Conservation (phyloP, 2,329 filamentous ascomycete species). For the Arthrobotrys musiformis region DNA sequence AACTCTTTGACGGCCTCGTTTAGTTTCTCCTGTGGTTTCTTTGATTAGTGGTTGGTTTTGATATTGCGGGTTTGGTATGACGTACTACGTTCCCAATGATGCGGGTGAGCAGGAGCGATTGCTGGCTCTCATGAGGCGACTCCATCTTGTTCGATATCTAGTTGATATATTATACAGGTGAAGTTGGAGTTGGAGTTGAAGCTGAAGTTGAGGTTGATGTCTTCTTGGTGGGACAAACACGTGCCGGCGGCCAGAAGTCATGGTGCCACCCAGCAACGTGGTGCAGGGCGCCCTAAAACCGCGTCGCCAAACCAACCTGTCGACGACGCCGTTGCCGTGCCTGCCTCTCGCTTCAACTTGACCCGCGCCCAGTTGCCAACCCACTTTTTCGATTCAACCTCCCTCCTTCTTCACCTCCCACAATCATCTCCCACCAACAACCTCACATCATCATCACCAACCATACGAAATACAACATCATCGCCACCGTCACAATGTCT, state of each 20-base stretch:
- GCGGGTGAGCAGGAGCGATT: constrained; percentile 53
- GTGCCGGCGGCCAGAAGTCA: no score
- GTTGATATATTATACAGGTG: background rate
- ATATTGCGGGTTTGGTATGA: no score
- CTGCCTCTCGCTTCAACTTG: background rate
- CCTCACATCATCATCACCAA: constrained; percentile 1
- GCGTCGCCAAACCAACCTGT: constrained; percentile 33
- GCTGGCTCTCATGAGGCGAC: constrained; percentile 54
- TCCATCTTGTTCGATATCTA: constrained; percentile 22
- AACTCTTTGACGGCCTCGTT: constrained; percentile 55
- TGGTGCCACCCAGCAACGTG: no score
- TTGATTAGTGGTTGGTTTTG: constrained; percentile 1
- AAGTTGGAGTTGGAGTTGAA: constrained; percentile 8
- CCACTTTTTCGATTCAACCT: background rate
- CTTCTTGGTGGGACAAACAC: background rate
- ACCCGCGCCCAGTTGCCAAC: background rate
- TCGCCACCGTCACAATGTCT: constrained; percentile 17
- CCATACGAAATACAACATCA: background rate
- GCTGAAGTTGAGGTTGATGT: background rate
- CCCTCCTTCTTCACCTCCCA: background rate
- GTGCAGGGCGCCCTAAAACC: background rate
- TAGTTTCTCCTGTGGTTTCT: constrained; percentile 45
- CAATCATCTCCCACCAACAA: background rate
- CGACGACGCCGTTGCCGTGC: no score
- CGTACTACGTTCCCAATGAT: constrained; percentile 54